Evolutionary conservation across 257 asterid genomes (phyloP), one percentile per base, ranked within the genome.

Genomic region (Petunia axillaris): DNA sequence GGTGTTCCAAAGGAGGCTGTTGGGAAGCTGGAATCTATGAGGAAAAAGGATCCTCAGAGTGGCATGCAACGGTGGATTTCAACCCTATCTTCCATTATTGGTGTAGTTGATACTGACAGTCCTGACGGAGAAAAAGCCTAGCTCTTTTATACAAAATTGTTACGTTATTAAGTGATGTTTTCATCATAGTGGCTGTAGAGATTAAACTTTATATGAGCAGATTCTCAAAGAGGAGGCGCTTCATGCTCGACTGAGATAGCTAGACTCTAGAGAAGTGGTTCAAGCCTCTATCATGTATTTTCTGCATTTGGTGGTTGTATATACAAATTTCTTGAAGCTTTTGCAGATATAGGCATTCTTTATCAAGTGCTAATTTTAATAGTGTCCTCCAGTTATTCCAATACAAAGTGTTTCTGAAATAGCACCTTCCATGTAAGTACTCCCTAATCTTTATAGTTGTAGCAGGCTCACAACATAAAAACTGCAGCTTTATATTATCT

Each of bases 1-100:
- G 99, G 99, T 48, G 90, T 94, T 25, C 87, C 97, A 9, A 89
- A 87, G 82, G 88, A 81, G 79, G 94, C 93, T 52, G 68, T 96
- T 6, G 80, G 65, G 5, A 89, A 85, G 85, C 93, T 93, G 67
- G 94, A 91, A 81, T 57, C 63, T 81, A 79, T 46, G 73, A 85
- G 98, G 84, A 89, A 85, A 82, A 79, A 78, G 67, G 92, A 92
- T 75, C 80, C 53, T 8, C 78, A 73, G 84, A 85, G 83, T 43
- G 98, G 98, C 38, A 35, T 93, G 63, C 83, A 78, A 60, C 86
- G 84, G 4, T 94, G 98, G 99, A 75, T 76, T 37, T 86, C 91
- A 36, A 89, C 89, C 40, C 89, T 96, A 84, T 83, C 85, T 64
- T 86, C 96, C 40, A 89, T 94, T 43, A 77, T 91, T 59, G 86